Conservation (phyloP, 2,329 filamentous ascomycete species). For the Xylaria sp. region DNA sequence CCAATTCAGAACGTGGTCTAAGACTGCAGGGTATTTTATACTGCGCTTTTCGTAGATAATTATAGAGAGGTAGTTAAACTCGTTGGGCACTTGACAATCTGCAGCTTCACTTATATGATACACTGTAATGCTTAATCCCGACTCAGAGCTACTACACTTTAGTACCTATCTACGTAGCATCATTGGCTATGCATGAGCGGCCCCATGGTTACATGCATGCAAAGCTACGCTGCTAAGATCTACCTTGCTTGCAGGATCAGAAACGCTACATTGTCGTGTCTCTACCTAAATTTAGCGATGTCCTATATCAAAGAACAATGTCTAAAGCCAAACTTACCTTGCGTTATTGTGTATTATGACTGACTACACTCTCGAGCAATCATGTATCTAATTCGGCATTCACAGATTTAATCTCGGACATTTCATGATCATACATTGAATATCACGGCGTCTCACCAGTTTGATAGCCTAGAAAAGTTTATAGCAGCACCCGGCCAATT, state of each 20-base stretch:
- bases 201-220: constrained; percentile 12
- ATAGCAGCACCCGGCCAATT: background rate
- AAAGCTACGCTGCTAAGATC: background rate
- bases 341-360: background rate
- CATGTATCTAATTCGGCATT: background rate
- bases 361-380: background rate
- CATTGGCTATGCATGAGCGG: background rate
- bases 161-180: background rate
- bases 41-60: too few species aligned
- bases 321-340: background rate
- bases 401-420: too few species aligned
- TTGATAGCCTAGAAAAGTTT: background rate
- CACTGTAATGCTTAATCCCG: background rate
- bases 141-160: background rate
- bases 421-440: too few species aligned
- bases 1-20: background rate
- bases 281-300: constrained; percentile 1
- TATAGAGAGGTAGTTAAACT: too few species aligned
- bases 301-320: background rate
- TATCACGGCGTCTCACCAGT: background rate
- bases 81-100: too few species aligned
- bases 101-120: too few species aligned
- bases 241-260: background rate
- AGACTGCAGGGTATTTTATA: background rate
- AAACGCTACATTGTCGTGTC: background rate